Conservation (phyloP, 257 asterid genomes). For the Fraxinus quadrangulata region DNA sequence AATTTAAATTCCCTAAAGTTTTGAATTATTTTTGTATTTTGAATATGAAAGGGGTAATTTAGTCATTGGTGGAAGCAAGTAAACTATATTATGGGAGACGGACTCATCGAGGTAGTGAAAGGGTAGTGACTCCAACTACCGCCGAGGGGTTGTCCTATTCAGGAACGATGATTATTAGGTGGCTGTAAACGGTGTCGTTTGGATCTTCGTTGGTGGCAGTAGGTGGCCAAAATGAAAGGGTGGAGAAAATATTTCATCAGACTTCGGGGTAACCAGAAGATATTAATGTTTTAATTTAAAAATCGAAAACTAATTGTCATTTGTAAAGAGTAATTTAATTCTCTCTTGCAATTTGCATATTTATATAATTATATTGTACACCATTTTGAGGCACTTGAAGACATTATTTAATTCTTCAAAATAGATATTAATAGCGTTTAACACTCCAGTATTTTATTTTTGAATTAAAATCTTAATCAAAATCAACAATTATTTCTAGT, state of each 20-base stretch:
- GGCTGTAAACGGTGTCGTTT: neutral
- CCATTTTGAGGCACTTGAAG: neutral
- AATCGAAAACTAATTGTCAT: neutral
- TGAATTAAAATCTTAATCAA: no score
- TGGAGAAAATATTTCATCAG: neutral
- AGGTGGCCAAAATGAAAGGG: neutral
- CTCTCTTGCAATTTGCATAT: no score
- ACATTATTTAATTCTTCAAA: neutral
- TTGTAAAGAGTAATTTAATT: neutral
- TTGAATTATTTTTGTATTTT: neutral
- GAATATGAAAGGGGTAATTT: neutral
- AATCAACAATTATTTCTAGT: no score
- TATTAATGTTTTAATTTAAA: neutral
- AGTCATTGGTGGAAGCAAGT: neutral
- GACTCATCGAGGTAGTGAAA: conserved; percentile 48
- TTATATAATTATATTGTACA: neutral
- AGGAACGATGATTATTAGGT: conserved; percentile 13
- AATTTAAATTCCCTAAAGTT: neutral
- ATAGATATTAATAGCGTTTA: neutral
- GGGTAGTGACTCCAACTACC: conserved; percentile 28
- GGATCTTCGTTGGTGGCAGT: neutral
- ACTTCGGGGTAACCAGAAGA: neutral
- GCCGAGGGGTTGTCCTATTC: conserved; percentile 29
- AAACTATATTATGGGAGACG: conserved; percentile 25
- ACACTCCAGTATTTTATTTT: neutral